Conservation (phyloP, 176 grass and related monocot species). For the Hsuehochloa calcarea region DNA sequence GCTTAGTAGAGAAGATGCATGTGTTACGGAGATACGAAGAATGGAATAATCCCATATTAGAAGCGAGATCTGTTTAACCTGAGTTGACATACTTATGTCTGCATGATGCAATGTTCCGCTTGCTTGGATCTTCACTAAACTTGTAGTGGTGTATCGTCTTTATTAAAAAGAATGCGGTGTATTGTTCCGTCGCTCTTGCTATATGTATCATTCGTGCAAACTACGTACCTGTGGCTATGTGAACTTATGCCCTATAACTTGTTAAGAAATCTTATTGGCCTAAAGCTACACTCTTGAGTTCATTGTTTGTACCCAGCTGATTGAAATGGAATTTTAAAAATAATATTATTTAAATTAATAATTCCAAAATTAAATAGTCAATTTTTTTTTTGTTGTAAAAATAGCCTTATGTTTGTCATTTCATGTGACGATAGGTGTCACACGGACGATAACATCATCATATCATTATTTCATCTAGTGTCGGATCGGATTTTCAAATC, state of each 20-base stretch:
- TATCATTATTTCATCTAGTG: no score
- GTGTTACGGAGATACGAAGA: not conserved
- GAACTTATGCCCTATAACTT: not conserved
- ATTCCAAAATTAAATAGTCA: no score
- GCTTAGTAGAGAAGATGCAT: constrained; percentile 20
- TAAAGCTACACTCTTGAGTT: not conserved
- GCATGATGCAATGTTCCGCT: not conserved
- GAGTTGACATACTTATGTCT: not conserved
- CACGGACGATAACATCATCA: no score
- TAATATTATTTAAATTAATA: no score
- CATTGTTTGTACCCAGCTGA: not conserved
- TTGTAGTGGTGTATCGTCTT: not conserved
- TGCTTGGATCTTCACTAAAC: not conserved
- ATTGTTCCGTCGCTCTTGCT: not conserved
- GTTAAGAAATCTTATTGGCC: not conserved
- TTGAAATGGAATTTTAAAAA: no score
- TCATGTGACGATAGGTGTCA: no score
- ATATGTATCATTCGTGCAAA: not conserved
- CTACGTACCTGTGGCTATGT: not conserved
- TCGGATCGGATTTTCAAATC: no score
- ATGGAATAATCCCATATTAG: constrained; percentile 15
- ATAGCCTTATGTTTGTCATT: no score
- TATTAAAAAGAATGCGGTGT: not conserved
- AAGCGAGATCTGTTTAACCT: constrained; percentile 25
- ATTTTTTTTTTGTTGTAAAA: no score